These are phyloP conservation scores for Rosa lucieae DNA, from an alignment of 306 rosid species.

Conservation along the genomic window DNA sequence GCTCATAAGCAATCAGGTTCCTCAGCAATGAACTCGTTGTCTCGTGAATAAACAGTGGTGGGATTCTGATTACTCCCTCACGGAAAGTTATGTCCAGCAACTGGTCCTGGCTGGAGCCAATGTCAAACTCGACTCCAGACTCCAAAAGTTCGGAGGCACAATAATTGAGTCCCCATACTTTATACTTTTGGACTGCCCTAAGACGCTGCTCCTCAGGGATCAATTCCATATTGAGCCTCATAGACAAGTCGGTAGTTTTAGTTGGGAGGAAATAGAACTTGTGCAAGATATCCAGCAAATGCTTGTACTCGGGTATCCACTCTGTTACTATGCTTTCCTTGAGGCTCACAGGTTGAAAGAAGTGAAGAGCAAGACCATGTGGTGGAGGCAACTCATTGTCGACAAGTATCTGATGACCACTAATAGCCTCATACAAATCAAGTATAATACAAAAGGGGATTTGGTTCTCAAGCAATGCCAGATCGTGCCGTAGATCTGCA, in stretches of 20 bases:
- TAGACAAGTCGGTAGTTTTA: neutral
- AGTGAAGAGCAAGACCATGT: neutral
- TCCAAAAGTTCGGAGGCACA: conserved; percentile 33
- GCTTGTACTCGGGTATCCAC: conserved; percentile 2
- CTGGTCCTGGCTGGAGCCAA: neutral
- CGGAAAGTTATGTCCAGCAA: neutral
- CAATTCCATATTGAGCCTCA: neutral
- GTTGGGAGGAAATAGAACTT: neutral
- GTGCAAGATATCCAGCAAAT: conserved; percentile 41
- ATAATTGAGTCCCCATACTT: neutral
- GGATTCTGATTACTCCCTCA: neutral
- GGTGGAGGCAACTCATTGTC: neutral
- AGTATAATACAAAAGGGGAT: conserved; percentile 34
- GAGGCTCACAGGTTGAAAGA: conserved; percentile 14
- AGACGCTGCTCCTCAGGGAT: neutral
- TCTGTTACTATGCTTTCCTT: neutral
- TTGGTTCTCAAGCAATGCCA: conserved; percentile 37
- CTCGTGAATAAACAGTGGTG: conserved; percentile 6
- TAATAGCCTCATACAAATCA: conserved; percentile 4
- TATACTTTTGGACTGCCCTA: neutral
- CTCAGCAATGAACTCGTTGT: conserved; percentile 28
- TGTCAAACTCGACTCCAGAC: conserved; percentile 13
- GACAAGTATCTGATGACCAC: neutral
- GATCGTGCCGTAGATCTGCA: conserved; percentile 15
- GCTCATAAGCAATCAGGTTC: conserved; percentile 42